Evolutionary conservation across 2,329 filamentous ascomycete genomes (phyloP).

Genomic region (Colletotrichum paranaense): DNA sequence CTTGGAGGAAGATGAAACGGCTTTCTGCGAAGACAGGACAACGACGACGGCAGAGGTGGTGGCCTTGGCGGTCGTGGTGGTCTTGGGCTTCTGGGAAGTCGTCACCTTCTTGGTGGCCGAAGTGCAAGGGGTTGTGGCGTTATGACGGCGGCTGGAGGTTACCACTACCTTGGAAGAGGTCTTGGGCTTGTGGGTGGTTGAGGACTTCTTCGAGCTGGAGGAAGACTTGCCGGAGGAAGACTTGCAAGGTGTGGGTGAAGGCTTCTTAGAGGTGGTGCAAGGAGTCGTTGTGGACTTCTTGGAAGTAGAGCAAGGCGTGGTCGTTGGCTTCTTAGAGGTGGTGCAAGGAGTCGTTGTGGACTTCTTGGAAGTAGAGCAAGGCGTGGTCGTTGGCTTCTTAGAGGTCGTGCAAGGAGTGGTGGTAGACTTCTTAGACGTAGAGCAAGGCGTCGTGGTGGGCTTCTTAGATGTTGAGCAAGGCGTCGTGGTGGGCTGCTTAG

Average conservation of each 20-base stretch:
- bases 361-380: not conserved
- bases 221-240: not conserved
- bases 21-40: not conserved
- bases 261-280: not conserved
- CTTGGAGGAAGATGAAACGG: not conserved
- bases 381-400: not conserved
- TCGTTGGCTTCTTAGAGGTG: not conserved
- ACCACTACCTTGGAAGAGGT: not conserved
- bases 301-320: not conserved
- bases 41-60: not conserved
- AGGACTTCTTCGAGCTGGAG: slow-evolving; percentile 1
- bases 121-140: not conserved
- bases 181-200: not conserved
- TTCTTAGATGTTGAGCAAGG: not conserved
- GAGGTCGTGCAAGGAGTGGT: not conserved
- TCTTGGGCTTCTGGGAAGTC: slow-evolving; percentile 10
- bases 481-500: not conserved
- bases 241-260: not conserved
- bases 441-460: not conserved
- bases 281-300: not conserved
- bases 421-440: not conserved
- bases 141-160: slow-evolving; percentile 9
- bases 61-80: slow-evolving; percentile 6
- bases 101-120: not conserved
- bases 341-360: not conserved